phyloP scores from a whole-genome alignment of 495 filamentous ascomycete genomes.

The Penicillium bialowiezense region DNA sequence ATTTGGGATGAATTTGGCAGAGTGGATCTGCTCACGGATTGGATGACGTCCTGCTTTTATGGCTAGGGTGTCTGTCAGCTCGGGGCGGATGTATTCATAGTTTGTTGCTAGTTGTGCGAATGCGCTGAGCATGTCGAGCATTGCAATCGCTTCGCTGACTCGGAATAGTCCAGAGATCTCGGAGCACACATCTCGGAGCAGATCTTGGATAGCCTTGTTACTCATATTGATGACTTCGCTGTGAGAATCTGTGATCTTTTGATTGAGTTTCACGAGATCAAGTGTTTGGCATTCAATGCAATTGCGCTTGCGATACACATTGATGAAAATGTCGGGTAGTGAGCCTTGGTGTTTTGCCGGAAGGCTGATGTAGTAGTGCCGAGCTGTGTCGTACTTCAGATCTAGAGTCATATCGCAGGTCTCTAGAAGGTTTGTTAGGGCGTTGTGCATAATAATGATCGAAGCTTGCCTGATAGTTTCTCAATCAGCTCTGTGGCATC shows the following conservation, averaged over 20 bases:
- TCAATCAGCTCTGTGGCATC: slow-evolving; percentile 71
- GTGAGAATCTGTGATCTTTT: slow-evolving; percentile 72
- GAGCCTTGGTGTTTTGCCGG: slow-evolving; percentile 58
- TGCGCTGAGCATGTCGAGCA: slow-evolving; percentile 85
- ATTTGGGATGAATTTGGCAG: slow-evolving; percentile 74
- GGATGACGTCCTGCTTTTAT: slow-evolving; percentile 84
- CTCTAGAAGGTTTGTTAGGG: slow-evolving; percentile 43
- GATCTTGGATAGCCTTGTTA: slow-evolving; percentile 60
- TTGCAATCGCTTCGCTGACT: slow-evolving; percentile 80
- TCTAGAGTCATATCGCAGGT: slow-evolving; percentile 59
- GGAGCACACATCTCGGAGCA: slow-evolving; percentile 63
- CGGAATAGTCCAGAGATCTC: slow-evolving; percentile 71
- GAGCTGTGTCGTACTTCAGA: slow-evolving; percentile 69
- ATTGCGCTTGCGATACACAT: slow-evolving; percentile 67
- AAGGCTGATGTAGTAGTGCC: slow-evolving; percentile 80
- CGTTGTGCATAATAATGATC: not conserved
- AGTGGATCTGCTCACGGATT: slow-evolving; percentile 71
- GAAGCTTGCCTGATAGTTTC: slow-evolving; percentile 54
- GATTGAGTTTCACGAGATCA: slow-evolving; percentile 73
- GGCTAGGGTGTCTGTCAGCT: slow-evolving; percentile 69
- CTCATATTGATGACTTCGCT: slow-evolving; percentile 79
- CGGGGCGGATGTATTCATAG: slow-evolving; percentile 77
- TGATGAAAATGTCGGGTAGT: slow-evolving; percentile 74
- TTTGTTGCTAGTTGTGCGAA: slow-evolving; percentile 77
- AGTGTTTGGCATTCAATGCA: slow-evolving; percentile 83